Base-by-base conservation (phyloP, 2,329 filamentous ascomycete species). In the Aspergillus awamori region DNA sequence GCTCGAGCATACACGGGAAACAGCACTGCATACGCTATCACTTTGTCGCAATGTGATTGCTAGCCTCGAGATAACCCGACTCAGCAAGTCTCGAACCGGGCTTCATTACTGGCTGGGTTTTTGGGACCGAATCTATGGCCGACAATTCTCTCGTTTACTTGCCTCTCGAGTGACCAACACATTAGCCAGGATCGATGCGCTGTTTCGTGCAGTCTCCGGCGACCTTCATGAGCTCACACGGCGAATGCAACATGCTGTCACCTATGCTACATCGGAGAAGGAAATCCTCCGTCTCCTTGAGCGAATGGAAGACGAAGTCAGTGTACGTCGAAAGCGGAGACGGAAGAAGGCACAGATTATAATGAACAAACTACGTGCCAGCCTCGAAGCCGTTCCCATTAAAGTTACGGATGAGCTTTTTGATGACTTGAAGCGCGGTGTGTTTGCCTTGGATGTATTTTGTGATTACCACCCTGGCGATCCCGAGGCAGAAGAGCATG, bases 401-500 rank as follows among this genome's bases (percentile, higher is more conserved):
- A 67, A 67, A 20, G 69, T 75, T 10, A 61, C 59, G 13, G 65
- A 75, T 47, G 64, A 68, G 8, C 62, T 73, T 17, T 73, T 70
- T 22, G 67, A 69, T 48, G 71, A 73, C 38, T 58, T 75, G 62
- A 74, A 74, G 62, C 69, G 72, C 17, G 71, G 69, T 1, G 61
- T 75, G 7, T 74, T 74, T 53, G 69, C 66, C 5, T 59, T 75
- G 26, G 70, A 74, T 41, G 60, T 65, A 10, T 64, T 58, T 7
- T 70, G 73, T 47, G 69, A 74, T 28, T 75, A 75, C 49, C 71
- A 75, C 57, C 72, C 71, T 2, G 72, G 70, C 4, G 72, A 73
- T 26, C 54, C 63, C 1, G 60, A 60, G 45, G 69, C 69, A 5
- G 72, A 73, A 61, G 63, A 64, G 45, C 54, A 65, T 30, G 70